Evolutionary conservation across 306 rosid species (phyloP).

Genomic region (Crotalaria pallida): DNA sequence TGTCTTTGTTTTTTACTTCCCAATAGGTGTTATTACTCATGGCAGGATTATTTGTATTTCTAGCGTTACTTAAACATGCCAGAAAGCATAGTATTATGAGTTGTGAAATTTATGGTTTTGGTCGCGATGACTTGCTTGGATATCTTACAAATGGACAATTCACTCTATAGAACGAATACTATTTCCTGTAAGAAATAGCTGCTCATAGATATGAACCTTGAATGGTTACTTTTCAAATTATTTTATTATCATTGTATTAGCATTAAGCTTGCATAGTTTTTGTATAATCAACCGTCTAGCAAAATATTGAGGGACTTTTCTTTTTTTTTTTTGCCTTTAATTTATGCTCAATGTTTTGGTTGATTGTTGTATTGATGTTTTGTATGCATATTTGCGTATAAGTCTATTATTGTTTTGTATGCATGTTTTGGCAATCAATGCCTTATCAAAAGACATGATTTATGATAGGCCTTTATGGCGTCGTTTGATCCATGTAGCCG

Average conservation of each 20-base stretch:
- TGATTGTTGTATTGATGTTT: conserved; percentile 16
- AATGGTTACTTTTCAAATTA: neutral
- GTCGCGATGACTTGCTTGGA: neutral
- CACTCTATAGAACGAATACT: neutral
- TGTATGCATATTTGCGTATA: no score
- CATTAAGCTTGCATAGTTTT: neutral
- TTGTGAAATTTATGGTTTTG: neutral
- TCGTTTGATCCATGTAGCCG: no score
- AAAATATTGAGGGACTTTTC: neutral
- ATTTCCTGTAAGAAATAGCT: neutral
- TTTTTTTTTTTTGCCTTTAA: no score
- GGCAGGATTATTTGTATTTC: neutral
- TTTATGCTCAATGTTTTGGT: conserved; percentile 3
- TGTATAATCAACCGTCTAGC: neutral
- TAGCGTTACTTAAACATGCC: neutral
- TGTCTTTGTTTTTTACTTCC: neutral
- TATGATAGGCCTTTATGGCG: no score
- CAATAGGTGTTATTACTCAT: neutral
- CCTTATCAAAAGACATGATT: no score
- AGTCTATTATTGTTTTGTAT: no score
- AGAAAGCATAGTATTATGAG: neutral
- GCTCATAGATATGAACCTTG: conserved; percentile 1
- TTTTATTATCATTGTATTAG: neutral
- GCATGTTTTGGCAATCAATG: no score
- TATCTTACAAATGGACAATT: conserved; percentile 1